Evolutionary conservation across 2,329 filamentous ascomycete genomes (phyloP).

Genomic region (Alternaria gaisen): DNA sequence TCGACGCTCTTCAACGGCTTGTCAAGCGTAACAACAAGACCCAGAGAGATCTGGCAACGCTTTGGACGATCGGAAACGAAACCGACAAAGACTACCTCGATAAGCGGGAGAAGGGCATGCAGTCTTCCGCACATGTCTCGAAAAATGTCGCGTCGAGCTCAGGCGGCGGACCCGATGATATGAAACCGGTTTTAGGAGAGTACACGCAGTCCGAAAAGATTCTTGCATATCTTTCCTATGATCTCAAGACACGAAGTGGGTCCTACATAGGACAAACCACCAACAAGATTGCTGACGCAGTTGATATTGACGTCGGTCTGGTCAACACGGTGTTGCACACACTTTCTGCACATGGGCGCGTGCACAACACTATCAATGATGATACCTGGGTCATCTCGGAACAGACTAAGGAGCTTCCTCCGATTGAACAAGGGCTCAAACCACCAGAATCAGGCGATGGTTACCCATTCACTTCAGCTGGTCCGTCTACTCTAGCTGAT

Average conservation of each 20-base stretch:
- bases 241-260: conserved; percentile 22
- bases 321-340: not conserved
- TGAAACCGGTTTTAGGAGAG: not conserved
- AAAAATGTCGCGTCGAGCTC: not conserved
- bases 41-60: too few species aligned
- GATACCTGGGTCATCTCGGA: conserved; percentile 30
- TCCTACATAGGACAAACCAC: conserved; percentile 29
- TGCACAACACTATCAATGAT: conserved; percentile 27
- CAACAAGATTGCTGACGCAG: conserved; percentile 15
- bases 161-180: not conserved
- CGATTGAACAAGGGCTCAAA: not conserved
- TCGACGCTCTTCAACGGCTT: conserved; percentile 12
- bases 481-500: not conserved
- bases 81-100: too few species aligned
- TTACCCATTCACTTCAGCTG: not conserved
- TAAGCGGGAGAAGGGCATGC: too few species aligned
- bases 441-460: not conserved
- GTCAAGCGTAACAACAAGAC: not conserved
- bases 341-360: conserved; percentile 8
- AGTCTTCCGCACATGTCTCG: not conserved
- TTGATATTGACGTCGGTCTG: too few species aligned
- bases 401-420: too few species aligned
- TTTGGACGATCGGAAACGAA: not conserved
- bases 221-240: conserved; percentile 20
- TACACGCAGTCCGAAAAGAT: not conserved